Base-by-base conservation (phyloP, 306 rosid genomes). In the Styphnolobium japonicum region DNA sequence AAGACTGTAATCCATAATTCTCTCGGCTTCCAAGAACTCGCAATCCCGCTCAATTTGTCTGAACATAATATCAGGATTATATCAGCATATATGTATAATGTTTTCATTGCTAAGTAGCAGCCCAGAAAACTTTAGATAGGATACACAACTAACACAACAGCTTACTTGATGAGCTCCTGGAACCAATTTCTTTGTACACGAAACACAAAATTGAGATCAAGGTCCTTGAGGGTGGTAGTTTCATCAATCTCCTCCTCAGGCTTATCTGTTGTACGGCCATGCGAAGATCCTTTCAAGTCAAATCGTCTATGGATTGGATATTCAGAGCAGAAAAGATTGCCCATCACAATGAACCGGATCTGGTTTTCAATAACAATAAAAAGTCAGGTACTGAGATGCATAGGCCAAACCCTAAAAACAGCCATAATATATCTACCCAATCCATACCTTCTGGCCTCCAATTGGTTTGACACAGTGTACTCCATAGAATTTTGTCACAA, bases 1-100 rank as follows among this genome's bases (percentile, higher is more conserved):
- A 68, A 96, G 93, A 88, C 99, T 96, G 74, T 96, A 96, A 79
- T 96, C 99, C 99, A 96, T 96, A 71, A 96, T 96, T 87, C 93
- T 87, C 85, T 96, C 98, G 0, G 97, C 90, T 87, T 96, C 99
- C 91, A 96, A 85, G 87, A 96, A 96, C 82, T 93, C 97, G 7
- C 99, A 96, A 78, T 96, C 99, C 31, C 85, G 91, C 56, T 93
- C 91, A 48, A 96, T 88, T 91, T 96, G 99, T 68, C 99, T 96
- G 87, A 23, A 53, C 42, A 84, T 64, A 58, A 31, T 46, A 61
- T 67, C 72, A 84, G 49, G 5, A 34, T 66, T 49, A 58, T 31
- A 51, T 91, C 68, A 87, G 71, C 45, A 66, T 29, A 62, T 53
- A 48, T 8, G 52, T 19, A 33, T 85, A 18, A 52, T 15, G 23